Base-by-base conservation (phyloP, 2,329 filamentous ascomycete species). In the Trichophyton mentagrophytes region DNA sequence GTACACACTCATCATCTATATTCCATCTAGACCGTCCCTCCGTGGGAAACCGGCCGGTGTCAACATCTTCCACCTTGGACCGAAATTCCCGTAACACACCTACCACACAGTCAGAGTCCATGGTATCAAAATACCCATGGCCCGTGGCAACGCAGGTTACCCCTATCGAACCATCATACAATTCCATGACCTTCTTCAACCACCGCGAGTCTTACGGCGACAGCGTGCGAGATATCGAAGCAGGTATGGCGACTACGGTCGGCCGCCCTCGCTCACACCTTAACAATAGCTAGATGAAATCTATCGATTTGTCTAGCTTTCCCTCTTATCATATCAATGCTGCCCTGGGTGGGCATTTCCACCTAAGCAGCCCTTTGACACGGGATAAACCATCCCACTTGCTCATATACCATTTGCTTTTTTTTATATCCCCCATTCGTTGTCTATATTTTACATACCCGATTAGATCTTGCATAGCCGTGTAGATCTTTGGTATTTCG, bases 41-140 rank as follows among this genome's bases (percentile, higher is more conserved):
- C 0, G 13, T 59, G 15, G 13, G 13, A 13, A 15, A 47, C 25
- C 33, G 44, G 42, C 36, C 57, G 13, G 13, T 49, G 2, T 59
- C 44, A 36, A 17, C 57, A 17, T n/a, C 25, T 47, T 59, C 57
- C 13, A 47, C 57, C 15, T 49, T 49, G 15, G 27, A 59, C 8
- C 57, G 5, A 8, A 33, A 13, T n/a, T 30, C 57, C 17, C 57
- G 9, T 3, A 59, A 36, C 6, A n/a, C 33, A 38, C 25, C 36
- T 17, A 40, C 61, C 5, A 22, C 42, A 1, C 42, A 46, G 9
- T 17, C 40, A 25, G n/a, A 7, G 9, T 1, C 30, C 20, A 30
- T 46, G 25, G 40, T 58, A 57, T 62, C 64, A 9, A 65, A 65
- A 38, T 61, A 63, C 25, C 64, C 62, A 11, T 64, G 62, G 62